Evolutionary conservation across 2,329 filamentous ascomycete species (phyloP).

Genomic region (Colletotrichum ledebouriae): DNA sequence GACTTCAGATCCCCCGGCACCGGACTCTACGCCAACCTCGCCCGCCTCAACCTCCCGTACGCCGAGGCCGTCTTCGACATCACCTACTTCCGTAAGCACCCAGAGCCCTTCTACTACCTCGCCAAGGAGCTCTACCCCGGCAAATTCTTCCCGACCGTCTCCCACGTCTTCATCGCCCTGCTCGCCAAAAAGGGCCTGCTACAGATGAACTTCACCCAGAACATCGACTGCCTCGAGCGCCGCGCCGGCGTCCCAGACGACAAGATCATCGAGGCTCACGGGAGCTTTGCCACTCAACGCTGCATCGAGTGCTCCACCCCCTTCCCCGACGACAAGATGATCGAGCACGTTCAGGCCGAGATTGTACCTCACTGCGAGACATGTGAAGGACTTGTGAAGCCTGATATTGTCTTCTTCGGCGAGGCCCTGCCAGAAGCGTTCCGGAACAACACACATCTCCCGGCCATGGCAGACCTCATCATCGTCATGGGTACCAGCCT

Average conservation of each 20-base stretch:
- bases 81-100: slow-evolving; percentile 85
- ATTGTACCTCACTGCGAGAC: slow-evolving; percentile 78
- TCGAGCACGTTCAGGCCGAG: slow-evolving; percentile 73
- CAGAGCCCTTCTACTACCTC: slow-evolving; percentile 90
- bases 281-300: slow-evolving; percentile 90
- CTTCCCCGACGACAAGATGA: slow-evolving; percentile 83
- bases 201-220: slow-evolving; percentile 93
- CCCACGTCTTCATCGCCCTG: slow-evolving; percentile 89
- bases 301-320: slow-evolving; percentile 87
- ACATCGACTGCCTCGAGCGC: slow-evolving; percentile 95
- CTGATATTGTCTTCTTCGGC: slow-evolving; percentile 95
- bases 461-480: slow-evolving; percentile 77
- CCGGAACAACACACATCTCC: slow-evolving; percentile 57
- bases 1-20: slow-evolving; percentile 96
- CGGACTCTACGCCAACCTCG: slow-evolving; percentile 93
- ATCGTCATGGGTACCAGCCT: slow-evolving; percentile 93
- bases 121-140: slow-evolving; percentile 94
- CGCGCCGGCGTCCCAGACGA: slow-evolving; percentile 85
- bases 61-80: slow-evolving; percentile 97
- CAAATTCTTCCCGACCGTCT: slow-evolving; percentile 87
- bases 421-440: slow-evolving; percentile 69
- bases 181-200: slow-evolving; percentile 84
- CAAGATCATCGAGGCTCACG: slow-evolving; percentile 92
- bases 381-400: slow-evolving; percentile 88
- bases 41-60: slow-evolving; percentile 85